phyloP scores from a whole-genome alignment of 2,329 filamentous ascomycete species.

The Hypoxylon sp. region DNA sequence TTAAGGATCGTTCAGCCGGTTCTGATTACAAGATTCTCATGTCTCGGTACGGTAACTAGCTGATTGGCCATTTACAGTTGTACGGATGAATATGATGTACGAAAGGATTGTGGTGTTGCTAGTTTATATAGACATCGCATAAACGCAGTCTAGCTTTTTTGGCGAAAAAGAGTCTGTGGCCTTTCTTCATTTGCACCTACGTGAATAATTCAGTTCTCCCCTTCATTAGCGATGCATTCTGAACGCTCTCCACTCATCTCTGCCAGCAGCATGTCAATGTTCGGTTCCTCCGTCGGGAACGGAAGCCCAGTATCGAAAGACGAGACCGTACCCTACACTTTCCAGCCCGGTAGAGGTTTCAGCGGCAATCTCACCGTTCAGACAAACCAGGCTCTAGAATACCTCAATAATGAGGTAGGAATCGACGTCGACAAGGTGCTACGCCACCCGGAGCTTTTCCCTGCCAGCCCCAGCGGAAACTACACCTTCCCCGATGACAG shows the following conservation, averaged over 20 bases:
- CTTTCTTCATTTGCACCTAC: background rate
- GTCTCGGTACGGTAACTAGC: background rate
- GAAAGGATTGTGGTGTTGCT: background rate
- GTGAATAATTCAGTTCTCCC: background rate
- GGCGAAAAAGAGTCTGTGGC: background rate
- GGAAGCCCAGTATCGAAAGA: background rate
- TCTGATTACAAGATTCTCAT: background rate
- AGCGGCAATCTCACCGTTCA: slow-evolving; percentile 14
- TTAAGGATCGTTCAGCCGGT: background rate
- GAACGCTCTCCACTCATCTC: slow-evolving; percentile 11
- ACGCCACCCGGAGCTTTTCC: slow-evolving; percentile 15
- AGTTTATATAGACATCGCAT: background rate
- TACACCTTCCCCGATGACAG: slow-evolving; percentile 26
- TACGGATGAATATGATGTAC: background rate
- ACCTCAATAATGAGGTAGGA: slow-evolving; percentile 19
- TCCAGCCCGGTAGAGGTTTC: slow-evolving; percentile 6
- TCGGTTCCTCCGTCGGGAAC: background rate
- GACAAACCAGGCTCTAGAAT: slow-evolving; percentile 6
- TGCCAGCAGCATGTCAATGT: slow-evolving; percentile 2
- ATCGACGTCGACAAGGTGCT: slow-evolving; percentile 22
- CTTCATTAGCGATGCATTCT: slow-evolving; percentile 7
- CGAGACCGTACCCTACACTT: slow-evolving; percentile 3
- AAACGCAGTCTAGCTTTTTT: background rate
- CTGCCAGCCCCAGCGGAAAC: background rate
- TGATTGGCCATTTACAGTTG: background rate